Base-by-base conservation (phyloP, 805 yeast species). In the Metschnikowia similis region DNA sequence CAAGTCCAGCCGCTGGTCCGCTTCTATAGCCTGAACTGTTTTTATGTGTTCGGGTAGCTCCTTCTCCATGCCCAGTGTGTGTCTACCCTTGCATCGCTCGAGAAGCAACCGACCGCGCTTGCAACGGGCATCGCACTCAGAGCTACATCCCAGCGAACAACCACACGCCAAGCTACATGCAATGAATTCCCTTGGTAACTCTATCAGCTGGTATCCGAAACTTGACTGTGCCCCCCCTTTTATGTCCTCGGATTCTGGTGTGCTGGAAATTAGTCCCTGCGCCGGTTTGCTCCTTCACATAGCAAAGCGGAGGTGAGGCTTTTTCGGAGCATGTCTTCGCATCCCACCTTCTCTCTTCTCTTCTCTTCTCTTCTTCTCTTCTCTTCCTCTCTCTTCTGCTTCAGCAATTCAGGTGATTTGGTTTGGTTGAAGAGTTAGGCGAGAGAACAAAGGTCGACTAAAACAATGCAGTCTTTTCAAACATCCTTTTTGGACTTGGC, bases 401-500 rank as follows among this genome's bases (percentile, higher is more conserved):
- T 38, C 47, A 46, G 48, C 57, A 54, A 45, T 49, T 42, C 54
- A 45, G 40, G 31, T 47, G 44, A 44, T 27, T 29, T 51, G 48
- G 41, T 37, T 43, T 40, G 26, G 43, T 21, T 39, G 30, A 40
- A 41, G 35, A 39, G 35, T 34, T 36, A 21, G 48, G 50, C 27
- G 28, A 47, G 37, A 41, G 54, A 43, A n/a, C 21, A 14, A 11
- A 29, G 6, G 2, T 27, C 13, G 3, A 6, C 7, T 26, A n/a
- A 14, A 28, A 41, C 17, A 17, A 75, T 75, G 79, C 65, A 69
- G 57, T 52, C 70, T 14, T 81, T 80, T 65, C 85, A 85, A 65
- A 72, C 80, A 52, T 75, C 79, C 61, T 89, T 92, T 64, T 76
- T 92, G 49, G 87, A 89, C 62, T 79, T 83, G 56, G 96, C 99